phyloP scores from a whole-genome alignment of 2,329 filamentous ascomycete species.

The Ceratocystis albifundus region DNA sequence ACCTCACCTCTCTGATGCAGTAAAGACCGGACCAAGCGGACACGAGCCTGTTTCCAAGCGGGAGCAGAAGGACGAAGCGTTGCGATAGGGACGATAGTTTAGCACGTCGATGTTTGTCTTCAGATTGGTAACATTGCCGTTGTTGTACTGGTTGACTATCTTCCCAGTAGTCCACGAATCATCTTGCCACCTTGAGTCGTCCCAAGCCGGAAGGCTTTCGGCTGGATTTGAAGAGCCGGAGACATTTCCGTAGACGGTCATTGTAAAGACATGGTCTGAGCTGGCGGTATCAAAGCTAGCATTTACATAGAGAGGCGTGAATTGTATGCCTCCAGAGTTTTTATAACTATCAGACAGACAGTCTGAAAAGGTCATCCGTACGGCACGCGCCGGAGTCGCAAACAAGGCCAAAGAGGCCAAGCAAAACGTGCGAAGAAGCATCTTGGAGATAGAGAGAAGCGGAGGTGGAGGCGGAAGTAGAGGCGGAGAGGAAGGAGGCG shows the following conservation, averaged over 20 bases:
- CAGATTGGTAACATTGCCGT: slow-evolving; percentile 54
- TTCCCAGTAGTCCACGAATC: slow-evolving; percentile 55
- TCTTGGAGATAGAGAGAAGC: slow-evolving; percentile 20
- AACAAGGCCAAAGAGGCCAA: slow-evolving; percentile 28
- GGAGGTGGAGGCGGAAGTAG: neutral
- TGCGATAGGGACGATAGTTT: slow-evolving; percentile 58
- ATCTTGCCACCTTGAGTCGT: slow-evolving; percentile 52
- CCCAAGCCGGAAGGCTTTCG: slow-evolving; percentile 47
- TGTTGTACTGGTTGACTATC: slow-evolving; percentile 48
- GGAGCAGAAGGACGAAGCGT: slow-evolving; percentile 53
- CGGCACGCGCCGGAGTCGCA: slow-evolving; percentile 44
- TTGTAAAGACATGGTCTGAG: slow-evolving; percentile 52
- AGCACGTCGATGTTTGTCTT: slow-evolving; percentile 61
- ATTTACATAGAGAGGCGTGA: slow-evolving; percentile 61
- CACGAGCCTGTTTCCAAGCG: slow-evolving; percentile 52
- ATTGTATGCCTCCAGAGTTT: slow-evolving; percentile 58
- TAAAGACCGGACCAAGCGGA: slow-evolving; percentile 64
- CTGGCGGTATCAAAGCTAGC: slow-evolving; percentile 57
- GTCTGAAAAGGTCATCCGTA: slow-evolving; percentile 68
- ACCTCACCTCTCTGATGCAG: slow-evolving; percentile 34
- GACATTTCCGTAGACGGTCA: slow-evolving; percentile 86
- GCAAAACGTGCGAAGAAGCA: slow-evolving; percentile 28
- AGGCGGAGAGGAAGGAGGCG: neutral
- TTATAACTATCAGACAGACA: slow-evolving; percentile 57
- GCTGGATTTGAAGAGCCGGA: slow-evolving; percentile 51